phyloP scores from a whole-genome alignment of 2,329 filamentous ascomycete species.

The Dactylonectria macrodidyma region DNA sequence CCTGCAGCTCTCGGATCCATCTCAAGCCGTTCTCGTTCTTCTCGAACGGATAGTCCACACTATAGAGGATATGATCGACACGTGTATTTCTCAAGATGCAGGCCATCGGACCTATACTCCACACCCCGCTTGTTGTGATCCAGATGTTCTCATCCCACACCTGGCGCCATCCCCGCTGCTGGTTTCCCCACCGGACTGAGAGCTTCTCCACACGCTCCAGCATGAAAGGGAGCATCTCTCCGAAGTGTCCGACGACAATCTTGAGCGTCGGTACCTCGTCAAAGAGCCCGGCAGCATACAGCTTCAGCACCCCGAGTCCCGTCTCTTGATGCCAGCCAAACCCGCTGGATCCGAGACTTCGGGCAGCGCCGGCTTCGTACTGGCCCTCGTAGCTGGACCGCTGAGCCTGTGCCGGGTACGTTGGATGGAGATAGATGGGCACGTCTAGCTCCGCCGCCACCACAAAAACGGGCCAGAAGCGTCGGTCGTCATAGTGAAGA shows the following conservation, averaged over 20 bases:
- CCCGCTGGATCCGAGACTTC: conserved; percentile 56
- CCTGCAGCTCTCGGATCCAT: conserved; percentile 64
- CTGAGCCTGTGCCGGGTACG: conserved; percentile 51
- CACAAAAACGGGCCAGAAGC: conserved; percentile 41
- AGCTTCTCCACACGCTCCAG: conserved; percentile 61
- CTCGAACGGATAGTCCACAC: conserved; percentile 71
- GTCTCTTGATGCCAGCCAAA: conserved; percentile 68
- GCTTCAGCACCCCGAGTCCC: conserved; percentile 57
- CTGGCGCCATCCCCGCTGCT: conserved; percentile 57
- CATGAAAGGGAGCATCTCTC: conserved; percentile 67
- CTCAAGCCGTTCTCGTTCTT: conserved; percentile 62
- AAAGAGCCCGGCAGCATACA: conserved; percentile 55
- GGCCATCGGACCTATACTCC: conserved; percentile 63
- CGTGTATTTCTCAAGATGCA: conserved; percentile 60
- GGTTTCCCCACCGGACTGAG: conserved; percentile 49
- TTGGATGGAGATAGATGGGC: conserved; percentile 67
- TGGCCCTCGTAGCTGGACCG: conserved; percentile 45
- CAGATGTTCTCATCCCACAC: conserved; percentile 58
- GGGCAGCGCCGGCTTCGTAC: conserved; percentile 47
- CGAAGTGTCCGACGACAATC: conserved; percentile 58
- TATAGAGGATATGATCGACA: conserved; percentile 68
- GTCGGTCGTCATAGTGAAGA: conserved; percentile 48
- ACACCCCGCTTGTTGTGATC: conserved; percentile 69
- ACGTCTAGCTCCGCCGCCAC: conserved; percentile 61
- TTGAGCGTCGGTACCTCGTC: conserved; percentile 55